Conservation (phyloP, 1,284 basidiomycete species). For the Heterobasidion irregulare region DNA sequence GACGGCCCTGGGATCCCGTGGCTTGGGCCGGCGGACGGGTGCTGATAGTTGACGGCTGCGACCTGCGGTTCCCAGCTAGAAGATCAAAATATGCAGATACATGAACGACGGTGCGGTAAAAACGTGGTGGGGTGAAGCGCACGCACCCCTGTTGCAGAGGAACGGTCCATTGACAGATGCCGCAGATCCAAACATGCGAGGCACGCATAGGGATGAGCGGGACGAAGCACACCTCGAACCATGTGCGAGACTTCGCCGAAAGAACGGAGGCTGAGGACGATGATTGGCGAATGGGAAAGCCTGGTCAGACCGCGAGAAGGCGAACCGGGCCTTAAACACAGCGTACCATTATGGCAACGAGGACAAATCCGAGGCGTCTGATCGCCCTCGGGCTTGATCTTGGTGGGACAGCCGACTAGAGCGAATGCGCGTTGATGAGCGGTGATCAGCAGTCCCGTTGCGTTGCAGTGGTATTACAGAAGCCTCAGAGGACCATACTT, state of each 20-base stretch:
- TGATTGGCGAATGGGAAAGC: not conserved
- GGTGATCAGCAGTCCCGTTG: not conserved
- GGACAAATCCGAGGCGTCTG: slow-evolving; percentile 37
- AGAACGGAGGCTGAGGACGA: slow-evolving; percentile 31
- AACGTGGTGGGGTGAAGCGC: not conserved
- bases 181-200: slow-evolving; percentile 40
- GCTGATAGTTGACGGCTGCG: slow-evolving; percentile 4
- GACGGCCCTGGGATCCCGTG: not conserved
- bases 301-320: not conserved
- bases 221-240: slow-evolving; percentile 46
- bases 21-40: not conserved
- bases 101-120: not conserved
- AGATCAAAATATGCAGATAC: not conserved
- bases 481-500: slow-evolving; percentile 11
- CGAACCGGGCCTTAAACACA: not conserved
- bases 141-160: slow-evolving; percentile 35
- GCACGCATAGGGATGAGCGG: slow-evolving; percentile 39
- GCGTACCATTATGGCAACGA: slow-evolving; percentile 37
- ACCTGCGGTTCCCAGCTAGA: slow-evolving; percentile 37
- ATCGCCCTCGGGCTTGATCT: slow-evolving; percentile 33
- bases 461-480: not conserved
- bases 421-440: not conserved
- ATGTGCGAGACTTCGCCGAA: slow-evolving; percentile 37
- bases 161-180: slow-evolving; percentile 40
- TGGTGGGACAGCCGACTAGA: slow-evolving; percentile 43